phyloP scores from a whole-genome alignment of 2,329 filamentous ascomycete genomes.

The Claviceps purpurea region DNA sequence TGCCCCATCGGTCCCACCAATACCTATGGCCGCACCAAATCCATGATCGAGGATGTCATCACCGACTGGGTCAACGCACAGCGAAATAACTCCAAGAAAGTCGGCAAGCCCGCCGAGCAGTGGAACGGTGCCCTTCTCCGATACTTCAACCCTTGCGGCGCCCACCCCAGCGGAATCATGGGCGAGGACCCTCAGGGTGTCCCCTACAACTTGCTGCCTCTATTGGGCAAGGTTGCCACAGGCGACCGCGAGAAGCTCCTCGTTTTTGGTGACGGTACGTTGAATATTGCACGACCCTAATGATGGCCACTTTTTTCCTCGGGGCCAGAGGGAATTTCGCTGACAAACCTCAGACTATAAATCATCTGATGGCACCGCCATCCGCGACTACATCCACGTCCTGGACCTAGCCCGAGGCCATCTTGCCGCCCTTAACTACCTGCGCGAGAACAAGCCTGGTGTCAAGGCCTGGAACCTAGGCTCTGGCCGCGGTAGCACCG shows the following conservation, averaged over 20 bases:
- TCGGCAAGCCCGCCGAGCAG: constrained; percentile 59
- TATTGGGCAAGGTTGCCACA: constrained; percentile 90
- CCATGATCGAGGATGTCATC: constrained; percentile 82
- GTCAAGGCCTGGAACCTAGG: constrained; percentile 95
- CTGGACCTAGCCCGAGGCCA: constrained; percentile 80
- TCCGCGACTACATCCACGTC: constrained; percentile 97
- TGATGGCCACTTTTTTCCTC: not conserved
- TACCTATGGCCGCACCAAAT: constrained; percentile 94
- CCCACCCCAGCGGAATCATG: constrained; percentile 93
- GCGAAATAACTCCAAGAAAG: constrained; percentile 70
- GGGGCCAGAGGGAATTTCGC: not conserved
- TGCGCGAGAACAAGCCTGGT: constrained; percentile 71
- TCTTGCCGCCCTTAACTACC: constrained; percentile 78
- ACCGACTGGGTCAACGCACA: constrained; percentile 81
- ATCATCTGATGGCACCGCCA: constrained; percentile 82
- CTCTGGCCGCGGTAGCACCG: constrained; percentile 85
- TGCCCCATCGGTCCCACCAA: constrained; percentile 96
- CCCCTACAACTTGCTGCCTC: constrained; percentile 87
- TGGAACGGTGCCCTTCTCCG: constrained; percentile 90
- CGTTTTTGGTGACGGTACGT: constrained; percentile 82
- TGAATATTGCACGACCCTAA: too few relatives aligned
- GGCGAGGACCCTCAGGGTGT: constrained; percentile 94
- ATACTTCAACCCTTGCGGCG: constrained; percentile 96
- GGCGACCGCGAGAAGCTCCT: constrained; percentile 88
- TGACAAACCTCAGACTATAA: constrained; percentile 55